Percentiles rank a stretch among this genome's conserved stretches.
These are phyloP conservation scores for Auriscalpium orientale DNA, from an alignment of 768 basidiomycete species.

Conservation along the genomic window DNA sequence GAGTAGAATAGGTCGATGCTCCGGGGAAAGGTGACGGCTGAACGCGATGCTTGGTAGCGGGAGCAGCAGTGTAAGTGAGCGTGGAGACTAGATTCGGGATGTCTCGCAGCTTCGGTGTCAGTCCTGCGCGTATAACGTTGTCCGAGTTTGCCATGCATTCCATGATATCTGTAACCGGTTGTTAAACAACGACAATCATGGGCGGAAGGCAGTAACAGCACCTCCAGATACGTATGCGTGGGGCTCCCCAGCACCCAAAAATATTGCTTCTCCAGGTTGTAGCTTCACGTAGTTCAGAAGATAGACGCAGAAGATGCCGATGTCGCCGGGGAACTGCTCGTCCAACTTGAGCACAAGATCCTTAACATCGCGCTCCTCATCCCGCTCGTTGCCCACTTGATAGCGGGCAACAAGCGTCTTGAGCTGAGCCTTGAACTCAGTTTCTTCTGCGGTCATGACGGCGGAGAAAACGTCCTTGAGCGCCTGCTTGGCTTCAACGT, in stretches of 20 bases:
- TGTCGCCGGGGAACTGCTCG: slow-evolving; percentile 81
- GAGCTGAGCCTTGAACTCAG: slow-evolving; percentile 46
- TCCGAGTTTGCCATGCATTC: slow-evolving; percentile 99
- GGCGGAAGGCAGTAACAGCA: slow-evolving; percentile 21
- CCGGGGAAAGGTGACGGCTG: slow-evolving; percentile 41
- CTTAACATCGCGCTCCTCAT: slow-evolving; percentile 39
- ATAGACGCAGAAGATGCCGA: slow-evolving; percentile 90
- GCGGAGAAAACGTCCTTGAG: slow-evolving; percentile 75
- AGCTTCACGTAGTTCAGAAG: slow-evolving; percentile 81
- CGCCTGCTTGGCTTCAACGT: slow-evolving; percentile 44
- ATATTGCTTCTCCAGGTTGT: slow-evolving; percentile 82
- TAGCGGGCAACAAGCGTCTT: slow-evolving; percentile 56
- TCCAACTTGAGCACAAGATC: slow-evolving; percentile 58
- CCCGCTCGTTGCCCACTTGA: slow-evolving; percentile 30
- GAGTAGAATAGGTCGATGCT: slow-evolving; percentile 27
- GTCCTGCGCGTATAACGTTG: slow-evolving; percentile 96
- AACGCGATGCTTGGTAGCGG: slow-evolving; percentile 64
- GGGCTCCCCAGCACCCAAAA: slow-evolving; percentile 92
- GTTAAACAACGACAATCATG: neutral
- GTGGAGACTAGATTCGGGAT: slow-evolving; percentile 82
- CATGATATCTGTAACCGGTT: slow-evolving; percentile 66
- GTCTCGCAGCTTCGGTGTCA: slow-evolving; percentile 95
- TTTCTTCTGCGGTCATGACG: slow-evolving; percentile 72
- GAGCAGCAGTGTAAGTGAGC: slow-evolving; percentile 76
- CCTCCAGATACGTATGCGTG: slow-evolving; percentile 95